Percentiles rank a stretch among this genome's conserved stretches.
phyloP scores from a whole-genome alignment of 495 filamentous ascomycete genomes.

The Hypoxylon rickii region DNA sequence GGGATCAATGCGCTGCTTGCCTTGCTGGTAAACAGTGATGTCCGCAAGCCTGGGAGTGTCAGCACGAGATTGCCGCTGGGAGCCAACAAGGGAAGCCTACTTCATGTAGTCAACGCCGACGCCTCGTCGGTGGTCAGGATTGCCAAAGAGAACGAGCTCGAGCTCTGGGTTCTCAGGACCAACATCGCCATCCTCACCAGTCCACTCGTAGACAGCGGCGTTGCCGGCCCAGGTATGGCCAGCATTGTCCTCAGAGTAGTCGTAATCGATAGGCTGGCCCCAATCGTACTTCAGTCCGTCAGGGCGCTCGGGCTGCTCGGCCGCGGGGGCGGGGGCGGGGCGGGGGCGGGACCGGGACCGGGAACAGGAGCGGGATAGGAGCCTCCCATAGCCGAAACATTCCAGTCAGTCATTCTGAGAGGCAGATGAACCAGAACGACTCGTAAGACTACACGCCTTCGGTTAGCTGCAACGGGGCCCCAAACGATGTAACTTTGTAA shows the following conservation, averaged over 20 bases:
- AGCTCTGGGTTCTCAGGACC: conserved; percentile 70
- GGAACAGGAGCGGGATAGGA: no score
- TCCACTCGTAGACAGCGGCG: conserved; percentile 78
- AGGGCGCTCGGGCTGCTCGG: no score
- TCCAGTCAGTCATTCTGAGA: no score
- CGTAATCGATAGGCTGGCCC: conserved; percentile 55
- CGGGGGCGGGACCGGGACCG: no score
- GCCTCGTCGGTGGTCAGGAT: conserved; percentile 41
- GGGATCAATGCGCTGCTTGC: conserved; percentile 55
- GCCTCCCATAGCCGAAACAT: no score
- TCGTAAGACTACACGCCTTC: no score
- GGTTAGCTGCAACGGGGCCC: no score
- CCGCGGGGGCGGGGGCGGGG: no score
- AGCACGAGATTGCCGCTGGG: neutral
- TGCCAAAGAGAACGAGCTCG: conserved; percentile 73
- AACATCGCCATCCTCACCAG: conserved; percentile 82
- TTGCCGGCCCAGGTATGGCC: conserved; percentile 46
- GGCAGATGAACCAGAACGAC: no score
- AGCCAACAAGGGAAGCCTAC: conserved; percentile 38
- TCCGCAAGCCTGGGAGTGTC: conserved; percentile 52
- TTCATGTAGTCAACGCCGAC: conserved; percentile 53
- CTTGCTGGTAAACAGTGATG: conserved; percentile 65
- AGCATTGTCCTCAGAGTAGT: conserved; percentile 55
- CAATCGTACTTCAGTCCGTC: no score
- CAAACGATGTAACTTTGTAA: no score